phyloP scores from a whole-genome alignment of 2,329 filamentous ascomycete genomes.

The Monosporascus sp. region DNA sequence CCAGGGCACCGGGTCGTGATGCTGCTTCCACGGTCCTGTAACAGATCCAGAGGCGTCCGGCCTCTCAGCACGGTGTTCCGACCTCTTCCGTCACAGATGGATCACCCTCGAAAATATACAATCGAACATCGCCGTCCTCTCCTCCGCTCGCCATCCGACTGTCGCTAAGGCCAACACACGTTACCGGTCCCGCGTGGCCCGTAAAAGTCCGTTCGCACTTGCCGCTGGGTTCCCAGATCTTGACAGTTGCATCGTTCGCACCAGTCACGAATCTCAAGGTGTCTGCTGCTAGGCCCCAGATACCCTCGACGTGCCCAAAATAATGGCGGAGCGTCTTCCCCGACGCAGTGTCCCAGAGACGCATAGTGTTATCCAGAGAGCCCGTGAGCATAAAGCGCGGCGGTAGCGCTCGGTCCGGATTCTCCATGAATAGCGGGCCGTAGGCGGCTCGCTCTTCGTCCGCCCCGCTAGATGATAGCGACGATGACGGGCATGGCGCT shows the following conservation, averaged over 20 bases:
- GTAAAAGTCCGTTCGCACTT: conserved; percentile 90
- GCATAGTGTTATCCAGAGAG: conserved; percentile 84
- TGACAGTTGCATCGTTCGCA: conserved; percentile 90
- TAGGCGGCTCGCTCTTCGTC: conserved; percentile 50
- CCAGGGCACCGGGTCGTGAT: too few species aligned
- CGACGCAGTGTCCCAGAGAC: conserved; percentile 83
- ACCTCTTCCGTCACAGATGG: conserved; percentile 38
- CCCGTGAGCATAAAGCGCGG: conserved; percentile 91
- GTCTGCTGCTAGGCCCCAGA: conserved; percentile 90
- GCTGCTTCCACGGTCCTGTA: too few species aligned
- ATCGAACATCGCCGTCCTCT: conserved; percentile 84
- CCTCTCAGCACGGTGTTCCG: conserved; percentile 43
- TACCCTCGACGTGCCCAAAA: conserved; percentile 93
- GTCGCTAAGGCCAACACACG: conserved; percentile 87
- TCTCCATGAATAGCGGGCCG: conserved; percentile 56
- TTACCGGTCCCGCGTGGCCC: conserved; percentile 85
- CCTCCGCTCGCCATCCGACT: conserved; percentile 85
- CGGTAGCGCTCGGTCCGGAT: conserved; percentile 62
- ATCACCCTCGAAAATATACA: conserved; percentile 69
- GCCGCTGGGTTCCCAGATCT: conserved; percentile 90
- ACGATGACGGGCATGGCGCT: conserved; percentile 16
- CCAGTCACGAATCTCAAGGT: conserved; percentile 83
- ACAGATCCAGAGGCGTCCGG: not conserved
- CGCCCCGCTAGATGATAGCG: conserved; percentile 18
- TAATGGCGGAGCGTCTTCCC: conserved; percentile 84